These are phyloP conservation scores for Anaeramoeba flamelloides DNA, from an alignment of 78 protist species.

Conservation along the genomic window DNA sequence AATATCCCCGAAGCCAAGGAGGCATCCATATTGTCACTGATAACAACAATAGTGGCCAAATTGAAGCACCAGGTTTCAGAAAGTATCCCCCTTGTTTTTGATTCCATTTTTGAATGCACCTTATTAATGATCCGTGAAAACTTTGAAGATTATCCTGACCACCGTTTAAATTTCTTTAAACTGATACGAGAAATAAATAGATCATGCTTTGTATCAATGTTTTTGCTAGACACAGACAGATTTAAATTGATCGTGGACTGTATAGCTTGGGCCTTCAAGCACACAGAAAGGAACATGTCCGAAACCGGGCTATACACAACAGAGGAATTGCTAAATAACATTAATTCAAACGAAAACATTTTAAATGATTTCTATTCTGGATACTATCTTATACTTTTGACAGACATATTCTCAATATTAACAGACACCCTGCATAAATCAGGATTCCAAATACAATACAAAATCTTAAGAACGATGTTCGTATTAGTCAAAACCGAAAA, in stretches of 20 bases:
- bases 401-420: slow-evolving; percentile 37
- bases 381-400: slow-evolving; percentile 25
- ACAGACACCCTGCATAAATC: slow-evolving; percentile 62
- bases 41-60: background rate
- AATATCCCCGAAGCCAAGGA: background rate
- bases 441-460: slow-evolving; percentile 20
- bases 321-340: background rate
- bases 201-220: slow-evolving; percentile 2
- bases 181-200: slow-evolving; percentile 62
- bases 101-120: slow-evolving; percentile 59
- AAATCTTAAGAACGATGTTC: background rate
- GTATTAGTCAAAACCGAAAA: background rate
- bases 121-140: slow-evolving; percentile 67
- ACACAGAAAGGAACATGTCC: slow-evolving; percentile 58
- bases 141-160: slow-evolving; percentile 72
- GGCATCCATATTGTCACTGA: background rate
- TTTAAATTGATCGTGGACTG: slow-evolving; percentile 62
- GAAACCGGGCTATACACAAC: slow-evolving; percentile 47
- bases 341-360: background rate
- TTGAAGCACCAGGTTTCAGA: background rate
- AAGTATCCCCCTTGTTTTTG: slow-evolving; percentile 52
- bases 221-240: slow-evolving; percentile 10
- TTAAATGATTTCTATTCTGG: slow-evolving; percentile 25
- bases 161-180: slow-evolving; percentile 62
- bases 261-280: slow-evolving; percentile 78